Evolutionary conservation across 805 yeast genomes (phyloP), one percentile per base, ranked within the genome.

Genomic region (Starmerella khaoyaiensis): DNA sequence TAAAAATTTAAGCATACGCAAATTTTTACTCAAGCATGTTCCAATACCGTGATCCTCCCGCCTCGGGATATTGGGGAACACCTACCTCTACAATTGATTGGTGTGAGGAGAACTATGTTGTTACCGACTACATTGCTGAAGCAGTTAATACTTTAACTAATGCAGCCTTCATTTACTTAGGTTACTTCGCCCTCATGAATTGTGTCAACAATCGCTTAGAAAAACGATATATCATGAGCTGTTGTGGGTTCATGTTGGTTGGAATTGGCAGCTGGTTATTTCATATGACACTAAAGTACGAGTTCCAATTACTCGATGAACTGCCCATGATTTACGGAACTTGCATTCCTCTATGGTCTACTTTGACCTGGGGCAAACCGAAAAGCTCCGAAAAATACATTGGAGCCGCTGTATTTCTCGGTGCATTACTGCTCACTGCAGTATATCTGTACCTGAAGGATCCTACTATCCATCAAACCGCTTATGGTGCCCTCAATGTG

Each of bases 321-420:
- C 65, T 90, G 52, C 98, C 98, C 28, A 90, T 90, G 98, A 82
- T 90, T 45, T 90, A 90, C 60, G 96, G 94, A 17, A 90, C 98
- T 2, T 87, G 95, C 46, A 75, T 87, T 20, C 97, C 98, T 0
- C 76, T 83, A 44, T 82, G 93, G 93, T 69, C 76, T 29, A 74
- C 80, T 1, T 76, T 78, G 47, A 68, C 79, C 32, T 80, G 74
- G 52, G 72, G 71, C 28, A 63, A 60, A 40, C 45, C 67, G 14
- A 52, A 45, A 14, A 47, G 36, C 4, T 62, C 58, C 21, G 64
- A 73, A 8, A 33, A 59, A n/a, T 37, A 56, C 11, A 62, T 75
- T 17, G 83, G 68, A 0, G 31, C 62, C 8, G 59, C 65, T 10
- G 67, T 75, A 3, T 59, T 68, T 30, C 45, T 59, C 23, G 74